phyloP scores from a whole-genome alignment of 140 eudicot species.

The Bidens hawaiensis region DNA sequence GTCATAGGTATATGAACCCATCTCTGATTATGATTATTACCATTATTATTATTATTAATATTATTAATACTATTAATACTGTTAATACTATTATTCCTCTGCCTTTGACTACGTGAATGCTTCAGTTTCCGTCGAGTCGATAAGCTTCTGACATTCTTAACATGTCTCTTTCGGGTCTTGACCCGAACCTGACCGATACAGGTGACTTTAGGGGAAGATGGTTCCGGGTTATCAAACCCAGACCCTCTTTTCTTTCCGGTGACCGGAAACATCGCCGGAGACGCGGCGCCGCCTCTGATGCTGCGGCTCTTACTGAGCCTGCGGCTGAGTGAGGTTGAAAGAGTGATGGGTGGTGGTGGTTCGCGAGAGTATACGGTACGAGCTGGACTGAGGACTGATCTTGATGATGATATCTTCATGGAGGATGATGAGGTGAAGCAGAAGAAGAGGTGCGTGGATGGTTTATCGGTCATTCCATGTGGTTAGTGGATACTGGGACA shows the following conservation, averaged over 20 bases:
- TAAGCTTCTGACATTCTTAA: slow-evolving; percentile 24
- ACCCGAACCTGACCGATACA: slow-evolving; percentile 85
- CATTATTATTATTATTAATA: slow-evolving; percentile 9
- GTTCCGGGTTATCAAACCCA: slow-evolving; percentile 55
- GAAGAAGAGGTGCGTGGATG: too few species aligned
- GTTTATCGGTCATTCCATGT: too few species aligned
- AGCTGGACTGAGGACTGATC: slow-evolving; percentile 67
- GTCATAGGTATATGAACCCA: slow-evolving; percentile 87
- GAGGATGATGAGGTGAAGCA: too few species aligned
- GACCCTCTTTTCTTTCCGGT: too few species aligned
- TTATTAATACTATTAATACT: too few species aligned
- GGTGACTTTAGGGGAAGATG: slow-evolving; percentile 83
- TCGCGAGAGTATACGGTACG: slow-evolving; percentile 33
- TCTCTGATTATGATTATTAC: slow-evolving; percentile 29
- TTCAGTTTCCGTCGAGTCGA: slow-evolving; percentile 46
- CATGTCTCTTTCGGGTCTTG: slow-evolving; percentile 53
- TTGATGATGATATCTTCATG: too few species aligned
- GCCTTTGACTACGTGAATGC: slow-evolving; percentile 1
- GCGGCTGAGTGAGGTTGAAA: slow-evolving; percentile 54
- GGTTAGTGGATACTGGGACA: too few species aligned
- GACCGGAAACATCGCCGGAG: too few species aligned
- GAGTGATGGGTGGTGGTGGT: slow-evolving; percentile 39
- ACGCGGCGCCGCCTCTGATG: too few species aligned
- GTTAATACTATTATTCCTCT: not conserved
- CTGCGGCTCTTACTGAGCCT: slow-evolving; percentile 41